phyloP scores from a whole-genome alignment of 768 basidiomycete species.

The Mycena amicta region DNA sequence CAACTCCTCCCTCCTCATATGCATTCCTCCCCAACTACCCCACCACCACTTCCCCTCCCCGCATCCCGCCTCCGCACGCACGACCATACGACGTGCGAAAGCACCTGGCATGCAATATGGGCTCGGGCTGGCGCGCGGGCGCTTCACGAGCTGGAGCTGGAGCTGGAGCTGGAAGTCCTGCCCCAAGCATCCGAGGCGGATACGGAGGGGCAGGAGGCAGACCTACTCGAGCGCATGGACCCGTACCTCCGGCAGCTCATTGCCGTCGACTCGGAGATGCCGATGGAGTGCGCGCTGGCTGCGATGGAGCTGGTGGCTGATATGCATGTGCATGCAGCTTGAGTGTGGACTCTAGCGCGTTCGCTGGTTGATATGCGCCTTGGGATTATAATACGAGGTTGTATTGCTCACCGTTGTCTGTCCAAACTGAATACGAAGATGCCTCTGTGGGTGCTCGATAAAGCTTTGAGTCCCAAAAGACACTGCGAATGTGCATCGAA shows the following conservation, averaged over 20 bases:
- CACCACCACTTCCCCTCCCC: neutral
- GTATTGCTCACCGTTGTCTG: too few relatives aligned
- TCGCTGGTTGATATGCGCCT: too few relatives aligned
- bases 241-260: neutral
- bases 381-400: too few relatives aligned
- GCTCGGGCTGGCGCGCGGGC: neutral
- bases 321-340: neutral
- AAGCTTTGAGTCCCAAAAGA: too few relatives aligned
- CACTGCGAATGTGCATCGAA: too few relatives aligned
- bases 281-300: constrained; percentile 1
- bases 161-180: neutral
- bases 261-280: neutral
- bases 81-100: neutral
- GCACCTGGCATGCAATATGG: neutral
- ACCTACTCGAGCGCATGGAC: neutral
- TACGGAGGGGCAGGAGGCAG: neutral
- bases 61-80: neutral
- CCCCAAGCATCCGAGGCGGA: too few relatives aligned
- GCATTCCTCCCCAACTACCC: neutral
- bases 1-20: neutral
- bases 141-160: neutral
- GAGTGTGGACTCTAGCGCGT: neutral
- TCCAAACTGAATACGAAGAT: too few relatives aligned
- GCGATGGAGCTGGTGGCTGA: neutral
- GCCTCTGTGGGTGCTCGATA: too few relatives aligned